These are phyloP conservation scores for Davidsoniella neocaledoniae DNA, from an alignment of 2,329 filamentous ascomycete species.

Conservation along the genomic window DNA sequence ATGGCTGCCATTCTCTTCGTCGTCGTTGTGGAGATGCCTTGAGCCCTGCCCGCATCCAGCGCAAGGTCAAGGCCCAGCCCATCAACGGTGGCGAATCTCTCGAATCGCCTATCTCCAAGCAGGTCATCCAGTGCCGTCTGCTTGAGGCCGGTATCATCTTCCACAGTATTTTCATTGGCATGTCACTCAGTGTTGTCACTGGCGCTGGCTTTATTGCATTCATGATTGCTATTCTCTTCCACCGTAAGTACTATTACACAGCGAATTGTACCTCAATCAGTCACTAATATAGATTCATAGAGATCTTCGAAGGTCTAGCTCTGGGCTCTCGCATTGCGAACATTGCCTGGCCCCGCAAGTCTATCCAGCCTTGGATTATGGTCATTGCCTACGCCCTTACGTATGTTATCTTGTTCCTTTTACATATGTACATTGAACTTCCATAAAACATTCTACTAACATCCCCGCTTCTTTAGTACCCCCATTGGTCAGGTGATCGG, in stretches of 20 bases:
- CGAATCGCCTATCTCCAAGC: background rate
- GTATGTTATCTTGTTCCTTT: slow-evolving; percentile 19
- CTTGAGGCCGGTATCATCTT: slow-evolving; percentile 58
- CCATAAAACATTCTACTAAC: background rate
- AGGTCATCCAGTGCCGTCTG: slow-evolving; percentile 45
- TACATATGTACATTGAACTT: background rate
- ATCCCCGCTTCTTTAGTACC: slow-evolving; percentile 27
- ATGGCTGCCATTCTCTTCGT: slow-evolving; percentile 67
- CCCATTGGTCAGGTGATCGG: slow-evolving; percentile 61
- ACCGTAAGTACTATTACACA: slow-evolving; percentile 26
- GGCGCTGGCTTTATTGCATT: slow-evolving; percentile 65
- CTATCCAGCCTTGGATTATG: slow-evolving; percentile 38
- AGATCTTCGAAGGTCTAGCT: slow-evolving; percentile 39
- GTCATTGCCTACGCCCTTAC: slow-evolving; percentile 39
- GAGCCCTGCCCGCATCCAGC: slow-evolving; percentile 21
- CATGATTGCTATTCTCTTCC: slow-evolving; percentile 61
- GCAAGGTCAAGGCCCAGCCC: slow-evolving; percentile 15
- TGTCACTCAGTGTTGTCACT: slow-evolving; percentile 64
- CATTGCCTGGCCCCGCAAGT: slow-evolving; percentile 26
- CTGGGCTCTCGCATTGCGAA: slow-evolving; percentile 47
- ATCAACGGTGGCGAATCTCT: background rate
- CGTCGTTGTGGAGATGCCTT: slow-evolving; percentile 57
- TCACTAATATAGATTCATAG: slow-evolving; percentile 16
- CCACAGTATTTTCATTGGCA: slow-evolving; percentile 68
- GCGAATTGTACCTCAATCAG: background rate